These are phyloP conservation scores for Suillus placidus DNA, from an alignment of 768 basidiomycete species.

Conservation along the genomic window DNA sequence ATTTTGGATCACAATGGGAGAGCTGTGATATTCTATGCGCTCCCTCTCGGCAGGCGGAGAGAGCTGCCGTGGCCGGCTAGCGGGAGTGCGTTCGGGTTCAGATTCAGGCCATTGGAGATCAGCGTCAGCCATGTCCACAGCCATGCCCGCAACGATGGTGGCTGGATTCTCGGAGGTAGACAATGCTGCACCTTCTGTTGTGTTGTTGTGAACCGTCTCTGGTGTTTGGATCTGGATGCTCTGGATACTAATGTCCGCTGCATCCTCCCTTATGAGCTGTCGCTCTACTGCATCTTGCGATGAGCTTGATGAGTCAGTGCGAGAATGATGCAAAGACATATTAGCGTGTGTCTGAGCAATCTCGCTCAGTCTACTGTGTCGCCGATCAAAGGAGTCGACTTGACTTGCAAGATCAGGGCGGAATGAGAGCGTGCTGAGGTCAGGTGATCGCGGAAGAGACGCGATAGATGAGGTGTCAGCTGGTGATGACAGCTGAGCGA, in stretches of 20 bases:
- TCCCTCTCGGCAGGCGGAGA: background rate
- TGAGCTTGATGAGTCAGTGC: slow-evolving; percentile 34
- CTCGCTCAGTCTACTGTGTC: slow-evolving; percentile 1
- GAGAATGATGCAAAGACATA: background rate
- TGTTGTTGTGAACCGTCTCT: background rate
- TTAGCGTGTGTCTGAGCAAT: background rate
- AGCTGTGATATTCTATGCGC: slow-evolving; percentile 2
- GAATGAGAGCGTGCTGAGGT: slow-evolving; percentile 16
- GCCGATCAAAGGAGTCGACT: slow-evolving; percentile 24
- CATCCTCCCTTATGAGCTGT: slow-evolving; percentile 49
- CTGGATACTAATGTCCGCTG: slow-evolving; percentile 23
- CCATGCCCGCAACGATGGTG: background rate
- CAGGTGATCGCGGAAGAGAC: slow-evolving; percentile 23
- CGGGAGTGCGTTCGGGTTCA: slow-evolving; percentile 21
- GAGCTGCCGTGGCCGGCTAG: slow-evolving; percentile 1
- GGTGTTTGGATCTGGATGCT: slow-evolving; percentile 19
- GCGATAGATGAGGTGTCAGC: slow-evolving; percentile 15
- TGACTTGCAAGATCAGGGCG: slow-evolving; percentile 17
- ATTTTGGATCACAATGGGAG: slow-evolving; percentile 2
- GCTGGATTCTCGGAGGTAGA: slow-evolving; percentile 1
- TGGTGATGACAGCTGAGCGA: slow-evolving; percentile 28
- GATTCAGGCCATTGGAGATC: slow-evolving; percentile 33
- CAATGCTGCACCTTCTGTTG: slow-evolving; percentile 6
- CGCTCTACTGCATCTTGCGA: slow-evolving; percentile 49
- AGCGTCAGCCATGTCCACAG: slow-evolving; percentile 13